A percentile compares a stretch with the other conserved stretches of the same genome.
Conservation (phyloP, 176 grass and related monocot species). For the Bonia amplexicaulis region DNA sequence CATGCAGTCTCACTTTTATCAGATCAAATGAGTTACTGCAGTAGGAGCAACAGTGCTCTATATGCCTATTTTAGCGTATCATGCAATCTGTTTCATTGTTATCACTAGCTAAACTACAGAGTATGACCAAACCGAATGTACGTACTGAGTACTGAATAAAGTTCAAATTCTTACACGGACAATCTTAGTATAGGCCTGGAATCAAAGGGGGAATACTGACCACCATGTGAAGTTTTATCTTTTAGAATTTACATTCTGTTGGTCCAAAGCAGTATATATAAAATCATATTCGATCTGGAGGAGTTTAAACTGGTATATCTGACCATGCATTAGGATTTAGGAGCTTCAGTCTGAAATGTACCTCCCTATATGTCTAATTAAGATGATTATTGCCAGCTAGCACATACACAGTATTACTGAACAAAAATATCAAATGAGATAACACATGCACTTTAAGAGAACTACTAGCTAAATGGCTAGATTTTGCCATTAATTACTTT, state of each 20-base stretch:
- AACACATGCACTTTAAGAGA: conserved; percentile 14
- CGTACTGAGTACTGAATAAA: neutral
- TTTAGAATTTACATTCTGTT: neutral
- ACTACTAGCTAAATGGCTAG: conserved; percentile 23
- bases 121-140: neutral
- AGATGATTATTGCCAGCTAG: conserved; percentile 10
- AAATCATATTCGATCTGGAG: neutral
- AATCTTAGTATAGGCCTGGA: neutral
- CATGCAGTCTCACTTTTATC: neutral
- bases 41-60: neutral
- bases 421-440: neutral
- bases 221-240: neutral
- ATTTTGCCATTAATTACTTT: conserved; percentile 31
- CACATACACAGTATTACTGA: neutral
- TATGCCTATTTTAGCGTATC: neutral
- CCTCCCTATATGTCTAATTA: neutral
- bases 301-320: neutral
- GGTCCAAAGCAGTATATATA: neutral
- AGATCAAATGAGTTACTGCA: neutral
- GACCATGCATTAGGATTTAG: neutral
- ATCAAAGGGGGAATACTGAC: neutral
- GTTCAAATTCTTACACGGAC: neutral
- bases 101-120: neutral
- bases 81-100: neutral
- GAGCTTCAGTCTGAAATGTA: neutral